Percentiles rank a stretch among this genome's conserved stretches.
Evolutionary conservation across 345 rosid species (phyloP).

Genomic region (Excoecaria cochinchinensis): DNA sequence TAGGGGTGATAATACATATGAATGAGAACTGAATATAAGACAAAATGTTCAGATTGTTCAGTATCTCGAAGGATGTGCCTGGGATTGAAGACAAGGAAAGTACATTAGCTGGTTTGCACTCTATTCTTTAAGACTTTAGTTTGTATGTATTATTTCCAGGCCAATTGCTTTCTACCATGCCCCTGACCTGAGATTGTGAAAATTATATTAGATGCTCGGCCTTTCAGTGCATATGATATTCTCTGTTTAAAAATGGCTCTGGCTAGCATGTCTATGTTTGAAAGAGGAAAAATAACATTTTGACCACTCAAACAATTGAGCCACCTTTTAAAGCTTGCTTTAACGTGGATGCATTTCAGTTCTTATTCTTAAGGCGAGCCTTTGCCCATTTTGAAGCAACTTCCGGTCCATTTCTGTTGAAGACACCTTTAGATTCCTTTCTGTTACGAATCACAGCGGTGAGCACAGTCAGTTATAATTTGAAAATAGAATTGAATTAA

Average conservation of each 20-base stretch:
- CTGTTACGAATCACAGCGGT: not conserved
- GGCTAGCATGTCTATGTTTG: not conserved
- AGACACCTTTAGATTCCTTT: not conserved
- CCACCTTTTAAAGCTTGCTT: not conserved
- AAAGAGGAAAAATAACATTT: not conserved
- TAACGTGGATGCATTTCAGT: not conserved
- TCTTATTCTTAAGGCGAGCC: not conserved
- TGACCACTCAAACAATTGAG: not conserved
- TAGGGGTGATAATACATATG: not conserved
- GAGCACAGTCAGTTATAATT: no score
- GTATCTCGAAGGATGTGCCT: not conserved
- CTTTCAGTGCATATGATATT: not conserved
- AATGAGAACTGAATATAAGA: not conserved
- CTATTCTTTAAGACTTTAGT: not conserved
- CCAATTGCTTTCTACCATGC: not conserved
- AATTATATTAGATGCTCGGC: conserved; percentile 4
- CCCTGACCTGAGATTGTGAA: not conserved
- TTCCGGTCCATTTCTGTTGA: not conserved
- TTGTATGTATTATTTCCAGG: not conserved
- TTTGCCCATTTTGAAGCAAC: not conserved
- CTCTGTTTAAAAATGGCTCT: not conserved
- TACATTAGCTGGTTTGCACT: not conserved
- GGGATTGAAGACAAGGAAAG: not conserved
- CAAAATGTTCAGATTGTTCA: not conserved
- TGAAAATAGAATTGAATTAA: no score